These are phyloP conservation scores for Byssoonygena ceratinophila DNA, from an alignment of 2,329 filamentous ascomycete genomes.

Conservation along the genomic window DNA sequence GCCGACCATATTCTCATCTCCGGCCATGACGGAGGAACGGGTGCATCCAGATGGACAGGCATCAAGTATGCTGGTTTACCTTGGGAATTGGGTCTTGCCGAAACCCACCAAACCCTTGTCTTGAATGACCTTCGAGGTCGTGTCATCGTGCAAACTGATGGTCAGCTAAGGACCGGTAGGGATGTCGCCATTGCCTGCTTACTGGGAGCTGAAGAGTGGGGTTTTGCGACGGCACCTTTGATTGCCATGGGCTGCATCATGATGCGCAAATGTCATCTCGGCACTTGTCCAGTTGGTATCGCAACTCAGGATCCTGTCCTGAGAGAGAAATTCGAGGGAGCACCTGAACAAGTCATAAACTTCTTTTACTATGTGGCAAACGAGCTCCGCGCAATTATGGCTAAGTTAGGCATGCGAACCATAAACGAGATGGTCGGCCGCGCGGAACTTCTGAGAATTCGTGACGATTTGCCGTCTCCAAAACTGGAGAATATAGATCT, in stretches of 20 bases:
- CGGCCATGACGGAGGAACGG: conserved; percentile 91
- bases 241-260: conserved; percentile 97
- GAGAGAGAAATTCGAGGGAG: conserved; percentile 84
- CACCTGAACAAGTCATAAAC: conserved; percentile 94
- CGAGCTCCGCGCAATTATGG: conserved; percentile 94
- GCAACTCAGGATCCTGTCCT: conserved; percentile 92
- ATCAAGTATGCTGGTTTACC: conserved; percentile 97
- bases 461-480: conserved; percentile 73
- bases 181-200: conserved; percentile 91
- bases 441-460: conserved; percentile 73
- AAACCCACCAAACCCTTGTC: conserved; percentile 93
- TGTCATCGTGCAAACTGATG: conserved; percentile 92
- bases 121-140: conserved; percentile 91
- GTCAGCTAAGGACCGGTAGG: conserved; percentile 81
- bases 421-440: conserved; percentile 97
- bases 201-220: conserved; percentile 95
- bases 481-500: conserved; percentile 92
- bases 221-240: conserved; percentile 85
- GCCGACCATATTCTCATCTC: conserved; percentile 95
- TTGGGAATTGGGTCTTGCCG: conserved; percentile 91
- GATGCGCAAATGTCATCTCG: conserved; percentile 69
- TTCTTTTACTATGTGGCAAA: conserved; percentile 98
- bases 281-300: conserved; percentile 85
- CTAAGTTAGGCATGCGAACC: conserved; percentile 83
- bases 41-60: conserved; percentile 93